Evolutionary conservation across 768 basidiomycete species (phyloP).

Genomic region (Tephrocybe rancida): DNA sequence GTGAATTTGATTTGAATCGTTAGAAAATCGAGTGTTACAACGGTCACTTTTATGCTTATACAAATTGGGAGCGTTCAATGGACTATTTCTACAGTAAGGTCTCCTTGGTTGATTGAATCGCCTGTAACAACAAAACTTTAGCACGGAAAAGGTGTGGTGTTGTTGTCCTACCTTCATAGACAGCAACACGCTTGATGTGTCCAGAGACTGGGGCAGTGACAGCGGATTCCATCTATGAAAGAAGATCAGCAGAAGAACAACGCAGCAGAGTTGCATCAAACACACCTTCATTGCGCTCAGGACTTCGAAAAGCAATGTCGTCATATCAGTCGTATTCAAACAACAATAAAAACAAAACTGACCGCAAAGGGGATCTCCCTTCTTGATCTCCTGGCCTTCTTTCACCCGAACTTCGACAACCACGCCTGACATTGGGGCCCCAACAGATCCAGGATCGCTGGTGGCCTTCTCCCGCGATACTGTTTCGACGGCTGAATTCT

Average conservation of each 20-base stretch:
- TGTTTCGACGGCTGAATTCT: conserved; percentile 95
- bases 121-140: conserved; percentile 41
- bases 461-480: conserved; percentile 94
- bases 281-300: conserved; percentile 96
- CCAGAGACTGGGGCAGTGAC: conserved; percentile 97
- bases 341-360: conserved; percentile 35
- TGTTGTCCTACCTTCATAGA: conserved; percentile 70
- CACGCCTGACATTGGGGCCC: conserved; percentile 97
- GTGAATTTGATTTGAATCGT: no score
- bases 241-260: conserved; percentile 14
- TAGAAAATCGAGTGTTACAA: no score
- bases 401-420: conserved; percentile 98
- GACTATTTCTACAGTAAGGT: conserved; percentile 87
- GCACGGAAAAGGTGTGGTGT: background rate
- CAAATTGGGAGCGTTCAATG: conserved; percentile 23
- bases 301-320: conserved; percentile 46
- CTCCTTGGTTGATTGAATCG: conserved; percentile 94
- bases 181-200: conserved; percentile 91
- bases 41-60: background rate
- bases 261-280: conserved; percentile 15
- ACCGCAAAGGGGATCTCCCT: conserved; percentile 95
- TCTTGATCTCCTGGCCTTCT: conserved; percentile 97
- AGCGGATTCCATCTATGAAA: conserved; percentile 90
- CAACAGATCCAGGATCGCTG: conserved; percentile 93
- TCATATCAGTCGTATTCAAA: conserved; percentile 20